Base-by-base conservation (phyloP, 2,329 filamentous ascomycete species). In the Monilinia aucupariae region DNA sequence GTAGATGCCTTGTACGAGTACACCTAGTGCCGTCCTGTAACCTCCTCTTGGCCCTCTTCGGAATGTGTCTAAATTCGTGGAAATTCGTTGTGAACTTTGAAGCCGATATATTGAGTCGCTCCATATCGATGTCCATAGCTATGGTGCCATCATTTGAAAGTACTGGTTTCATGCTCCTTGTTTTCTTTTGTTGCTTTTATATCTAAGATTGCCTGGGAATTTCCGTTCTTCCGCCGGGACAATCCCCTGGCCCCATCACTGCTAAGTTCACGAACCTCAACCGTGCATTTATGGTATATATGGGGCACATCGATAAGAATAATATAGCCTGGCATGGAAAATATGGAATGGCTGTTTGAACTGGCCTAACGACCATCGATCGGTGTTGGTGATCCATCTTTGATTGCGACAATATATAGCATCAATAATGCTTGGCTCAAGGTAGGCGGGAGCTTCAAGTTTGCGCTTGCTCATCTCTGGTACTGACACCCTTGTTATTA, bases 351-450 rank as follows among this genome's bases (percentile, higher is more conserved):
- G 59, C 59, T 30, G 49, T 61, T 17, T 25, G 59, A n/a, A 37
- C 53, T 53, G 59, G 49, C 3, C 59, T 49, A 27, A 61, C 53
- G 20, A 53, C 13, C 4, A 61, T 66, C 76, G 81, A n/a, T n/a
- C n/a, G n/a, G n/a, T n/a, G n/a, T n/a, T 61, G 77, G n/a, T 73
- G 75, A 61, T 69, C 68, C 43, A 73, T 76, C 62, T 68, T 73
- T 49, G 71, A 76, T 37, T 25, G 50, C n/a, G 75, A 74, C 13
- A 68, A 67, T 20, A 74, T 81, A 62, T 76, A 73, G 3, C 68
- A 81, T 8, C 70, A 81, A 30, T 78, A 81, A 68, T 74, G 76
- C 70, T 27, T 61, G 59, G 49, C 59, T 43, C 13, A 61, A 61
- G 37, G 30, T 54, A 54, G 8, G 17, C 54, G 15, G 17, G 3